Base-by-base conservation (phyloP, 176 grass and related monocot species). In the Miscanthus lutarioriparius region DNA sequence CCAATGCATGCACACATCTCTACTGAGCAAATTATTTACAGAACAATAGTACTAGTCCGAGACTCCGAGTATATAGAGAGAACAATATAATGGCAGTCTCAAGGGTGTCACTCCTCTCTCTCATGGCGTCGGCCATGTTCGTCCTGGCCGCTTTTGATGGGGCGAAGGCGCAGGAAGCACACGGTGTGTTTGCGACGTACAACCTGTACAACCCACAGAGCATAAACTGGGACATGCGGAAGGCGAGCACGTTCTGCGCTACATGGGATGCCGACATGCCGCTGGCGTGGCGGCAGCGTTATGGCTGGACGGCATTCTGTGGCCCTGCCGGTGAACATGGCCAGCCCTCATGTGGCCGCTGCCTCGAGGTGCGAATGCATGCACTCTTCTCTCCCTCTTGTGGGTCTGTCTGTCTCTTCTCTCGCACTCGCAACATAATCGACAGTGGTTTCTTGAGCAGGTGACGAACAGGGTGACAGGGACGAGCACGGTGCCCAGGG, bases 231-330 rank as follows among this genome's bases (percentile, higher is more conserved):
- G 91, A 96, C 67, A 72, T 93, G 69, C 40, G 71, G 4, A 54
- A 8, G 1, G 88, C 84, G 8, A 83, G 94, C 35, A 79, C 72
- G 9, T 96, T 89, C 54, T 96, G 94, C 30, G 67, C 89, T 4
- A 96, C 94, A 13, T 96, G 94, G 91, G 91, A 96, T 20, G 87
- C 84, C 12, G 65, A 59, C 74, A 87, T 49, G 89, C 87, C 89
- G 56, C 82, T 93, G 16, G 81, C 22, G 22, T 97, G 94, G 94
- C 78, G 89, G 51, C 47, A 23, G 54, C 82, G 74, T 49, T 91
- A 97, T 9, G 91, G 84, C 2, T 97, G 89, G 94, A 91, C 89
- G 9, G 84, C 91, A 4, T 96, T 96, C 80, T 93, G 91, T 36
- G 91, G 91, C 27, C 89, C 91, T 9, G 86, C 88, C 10, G 91